phyloP scores from a whole-genome alignment of 805 yeast species.

The Brettanomyces custersianus region DNA sequence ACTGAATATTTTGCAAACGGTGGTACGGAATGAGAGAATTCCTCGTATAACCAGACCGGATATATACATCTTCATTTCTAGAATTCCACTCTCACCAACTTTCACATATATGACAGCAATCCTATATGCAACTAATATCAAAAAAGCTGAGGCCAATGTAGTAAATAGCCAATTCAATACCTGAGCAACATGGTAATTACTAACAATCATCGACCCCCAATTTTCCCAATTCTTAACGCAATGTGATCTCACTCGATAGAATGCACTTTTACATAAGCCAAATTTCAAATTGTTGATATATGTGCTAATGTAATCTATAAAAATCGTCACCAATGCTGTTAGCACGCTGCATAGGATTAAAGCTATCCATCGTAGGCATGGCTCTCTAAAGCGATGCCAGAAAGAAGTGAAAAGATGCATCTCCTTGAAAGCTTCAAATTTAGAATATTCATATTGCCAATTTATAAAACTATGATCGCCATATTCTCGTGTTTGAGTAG shows the following conservation, averaged over 20 bases:
- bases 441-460: slow-evolving; percentile 45
- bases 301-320: slow-evolving; percentile 40
- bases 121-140: slow-evolving; percentile 31
- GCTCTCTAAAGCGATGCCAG: slow-evolving; percentile 9
- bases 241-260: slow-evolving; percentile 20
- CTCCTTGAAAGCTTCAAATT: too few relatives aligned
- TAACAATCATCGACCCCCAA: slow-evolving; percentile 17
- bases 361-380: slow-evolving; percentile 38
- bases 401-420: too few relatives aligned
- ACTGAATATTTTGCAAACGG: slow-evolving; percentile 50
- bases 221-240: slow-evolving; percentile 15
- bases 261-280: slow-evolving; percentile 37
- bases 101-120: slow-evolving; percentile 25
- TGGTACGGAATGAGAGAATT: slow-evolving; percentile 42
- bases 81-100: slow-evolving; percentile 54
- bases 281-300: slow-evolving; percentile 43
- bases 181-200: slow-evolving; percentile 20
- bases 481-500: too few relatives aligned
- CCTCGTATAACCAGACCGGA: slow-evolving; percentile 52
- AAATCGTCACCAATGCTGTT: slow-evolving; percentile 40
- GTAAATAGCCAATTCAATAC: slow-evolving; percentile 28
- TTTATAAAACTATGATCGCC: too few relatives aligned
- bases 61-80: slow-evolving; percentile 61
- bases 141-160: slow-evolving; percentile 26
- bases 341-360: slow-evolving; percentile 35